Conservation (phyloP, 192 early-diverging fungal genomes). For the Coemansia sp. region DNA sequence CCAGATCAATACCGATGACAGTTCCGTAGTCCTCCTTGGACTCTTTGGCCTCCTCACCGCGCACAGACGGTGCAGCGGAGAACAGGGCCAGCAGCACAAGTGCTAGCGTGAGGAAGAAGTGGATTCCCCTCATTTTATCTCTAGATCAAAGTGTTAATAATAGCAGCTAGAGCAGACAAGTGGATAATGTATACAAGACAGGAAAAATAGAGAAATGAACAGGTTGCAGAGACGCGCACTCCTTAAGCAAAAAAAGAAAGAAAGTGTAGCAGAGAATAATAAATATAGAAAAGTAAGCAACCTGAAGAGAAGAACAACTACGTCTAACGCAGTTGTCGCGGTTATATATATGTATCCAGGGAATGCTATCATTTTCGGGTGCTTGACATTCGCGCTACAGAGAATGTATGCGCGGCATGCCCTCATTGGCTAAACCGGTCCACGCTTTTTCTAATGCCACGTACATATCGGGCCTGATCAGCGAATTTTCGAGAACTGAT, state of each 20-base stretch:
- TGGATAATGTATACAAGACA: neutral
- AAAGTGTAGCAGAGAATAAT: conserved; percentile 14
- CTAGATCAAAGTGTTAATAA: conserved; percentile 10
- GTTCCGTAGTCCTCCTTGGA: conserved; percentile 51
- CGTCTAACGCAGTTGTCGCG: neutral
- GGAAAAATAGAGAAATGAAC: conserved; percentile 3
- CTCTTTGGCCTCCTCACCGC: conserved; percentile 37
- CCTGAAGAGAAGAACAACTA: no score
- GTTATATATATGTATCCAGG: neutral
- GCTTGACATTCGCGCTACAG: neutral
- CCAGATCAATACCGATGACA: conserved; percentile 94
- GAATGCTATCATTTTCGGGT: neutral
- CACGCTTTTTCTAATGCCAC: conserved; percentile 1
- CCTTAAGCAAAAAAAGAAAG: conserved; percentile 6
- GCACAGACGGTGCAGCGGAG: conserved; percentile 33
- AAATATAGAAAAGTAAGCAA: conserved; percentile 1
- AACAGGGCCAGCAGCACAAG: conserved; percentile 42
- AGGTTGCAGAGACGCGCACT: no score
- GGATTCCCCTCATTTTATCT: conserved; percentile 35
- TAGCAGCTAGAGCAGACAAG: conserved; percentile 2
- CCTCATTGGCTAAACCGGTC: conserved; percentile 26
- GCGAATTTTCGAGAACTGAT: no score
- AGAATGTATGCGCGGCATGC: no score
- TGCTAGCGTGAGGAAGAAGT: conserved; percentile 50
- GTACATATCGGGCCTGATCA: no score